Base-by-base conservation (phyloP, 768 basidiomycete species). In the Termitomyces eurrhizus region DNA sequence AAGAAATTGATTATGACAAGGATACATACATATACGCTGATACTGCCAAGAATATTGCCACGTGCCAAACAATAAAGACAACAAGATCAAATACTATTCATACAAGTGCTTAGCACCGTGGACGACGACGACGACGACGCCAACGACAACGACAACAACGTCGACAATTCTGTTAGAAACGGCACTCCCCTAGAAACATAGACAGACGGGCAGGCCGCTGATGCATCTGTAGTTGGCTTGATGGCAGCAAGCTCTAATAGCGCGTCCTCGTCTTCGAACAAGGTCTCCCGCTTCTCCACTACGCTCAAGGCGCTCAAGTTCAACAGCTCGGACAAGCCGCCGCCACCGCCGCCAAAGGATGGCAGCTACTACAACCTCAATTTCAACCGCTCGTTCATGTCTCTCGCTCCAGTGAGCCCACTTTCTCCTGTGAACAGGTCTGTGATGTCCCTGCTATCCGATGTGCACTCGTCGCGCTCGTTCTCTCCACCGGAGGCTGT, bases 301-400 rank as follows among this genome's bases (percentile, higher is more conserved):
- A 62, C 52, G 6, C 65, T 76, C 62, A 75, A 72, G 61, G 67
- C 70, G 18, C 74, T 76, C 68, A 73, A 73, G 52, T 68, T 74
- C 50, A 74, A 66, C 62, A 69, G 68, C 61, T n/a, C 59, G 1
- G 71, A 69, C 51, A 54, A 37, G 44, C 32, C 35, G 56, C 84
- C 86, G 0, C 85, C 86, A 0, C 83, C 82, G 7, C 82, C 76
- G 1, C 88, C 88, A 44, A 89, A 90, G 72, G 88, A 90, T 64
- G 67, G 75, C 7, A 56, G n/a, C 44, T 56, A 24, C n/a, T 77
- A 76, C 65, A 82, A 83, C 72, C 72, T 80, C 52, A 73, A 74
- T 50, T 73, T 73, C 4, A 74, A 74, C 65, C 76, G 77, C 48
- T 83, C 83, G 1, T 71, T 83, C 33, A 78, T 79, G 29, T 75